Base-by-base conservation (phyloP, 2,329 filamentous ascomycete genomes). In the Stachybotrys elegans region DNA sequence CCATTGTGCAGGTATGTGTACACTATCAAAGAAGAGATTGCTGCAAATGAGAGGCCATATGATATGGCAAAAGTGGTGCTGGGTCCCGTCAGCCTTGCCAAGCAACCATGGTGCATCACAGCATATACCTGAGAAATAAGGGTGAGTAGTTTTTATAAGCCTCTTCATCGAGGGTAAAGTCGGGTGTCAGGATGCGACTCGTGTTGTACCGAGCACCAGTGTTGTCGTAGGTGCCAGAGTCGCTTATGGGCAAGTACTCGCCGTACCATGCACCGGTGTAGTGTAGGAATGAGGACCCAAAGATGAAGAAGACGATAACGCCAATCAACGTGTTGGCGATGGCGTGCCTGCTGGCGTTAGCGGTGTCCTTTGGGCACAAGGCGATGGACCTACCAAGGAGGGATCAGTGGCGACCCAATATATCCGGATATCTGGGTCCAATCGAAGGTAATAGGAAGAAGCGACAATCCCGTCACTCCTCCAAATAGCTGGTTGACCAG, bases 401-500 rank as follows among this genome's bases (percentile, higher is more conserved):
- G 78, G 40, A 87, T 83, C 29, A 88, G 63, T 17, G 84, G 84
- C 9, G 81, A 85, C 22, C 78, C 78, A 42, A 85, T 70, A 48
- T 79, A 88, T 38, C 83, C 85, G 4, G 82, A 74, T 42, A 88
- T 75, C 53, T 87, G 82, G 5, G 82, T 84, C 84, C 85, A 88
- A 67, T 89, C 85, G 56, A 89, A 87, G 0, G 84, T 88, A 23
- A 89, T 78, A 2, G 85, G 84, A 6, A 88, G 65, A 22, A 89
- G 56, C 0, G 81, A 85, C 4, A 89, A 50, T 0, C 86, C 85
- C 0, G 80, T 84, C 40, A 71, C 72, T 2, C 82, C 83, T 2
- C 86, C 86, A 52, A 89, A 89, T 2, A 89, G 57, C 58, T 89
- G 84, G 51, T 89, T 90, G 31, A 89, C 63, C 9, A 86, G 65